phyloP scores from a whole-genome alignment of 495 filamentous ascomycete genomes.

The Ascobolus immersus region DNA sequence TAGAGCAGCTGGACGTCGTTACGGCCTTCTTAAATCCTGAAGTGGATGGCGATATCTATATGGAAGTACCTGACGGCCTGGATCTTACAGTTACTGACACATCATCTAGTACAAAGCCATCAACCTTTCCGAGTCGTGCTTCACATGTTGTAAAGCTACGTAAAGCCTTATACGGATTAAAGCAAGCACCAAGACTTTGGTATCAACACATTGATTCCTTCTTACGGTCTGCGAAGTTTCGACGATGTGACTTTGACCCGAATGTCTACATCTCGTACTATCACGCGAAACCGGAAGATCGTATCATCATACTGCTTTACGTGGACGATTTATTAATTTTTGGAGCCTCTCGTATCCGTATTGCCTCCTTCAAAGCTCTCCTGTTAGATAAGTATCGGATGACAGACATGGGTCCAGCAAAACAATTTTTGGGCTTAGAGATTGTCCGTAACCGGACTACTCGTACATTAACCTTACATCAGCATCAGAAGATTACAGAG shows the following conservation, averaged over 20 bases:
- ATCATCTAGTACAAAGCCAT: no score
- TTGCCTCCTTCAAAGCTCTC: no score
- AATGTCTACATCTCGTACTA: neutral
- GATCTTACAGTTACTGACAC: no score
- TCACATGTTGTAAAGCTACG: no score
- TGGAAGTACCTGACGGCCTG: neutral
- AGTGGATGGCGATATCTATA: neutral
- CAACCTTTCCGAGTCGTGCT: no score
- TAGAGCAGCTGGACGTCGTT: constrained; percentile 4
- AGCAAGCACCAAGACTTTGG: neutral
- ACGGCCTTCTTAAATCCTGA: constrained; percentile 2
- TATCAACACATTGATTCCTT: constrained; percentile 1
- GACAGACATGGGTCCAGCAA: no score
- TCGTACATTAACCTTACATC: no score
- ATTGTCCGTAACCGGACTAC: no score
- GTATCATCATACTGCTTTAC: neutral
- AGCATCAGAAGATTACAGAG: no score
- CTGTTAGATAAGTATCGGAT: no score
- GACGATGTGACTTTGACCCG: neutral
- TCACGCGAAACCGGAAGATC: neutral
- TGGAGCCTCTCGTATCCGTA: no score
- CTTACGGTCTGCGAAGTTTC: neutral
- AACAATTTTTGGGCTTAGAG: no score
- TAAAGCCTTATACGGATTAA: neutral
- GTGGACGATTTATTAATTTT: neutral